Conservation (phyloP, 805 yeast species). For the Pichia eremophila region DNA sequence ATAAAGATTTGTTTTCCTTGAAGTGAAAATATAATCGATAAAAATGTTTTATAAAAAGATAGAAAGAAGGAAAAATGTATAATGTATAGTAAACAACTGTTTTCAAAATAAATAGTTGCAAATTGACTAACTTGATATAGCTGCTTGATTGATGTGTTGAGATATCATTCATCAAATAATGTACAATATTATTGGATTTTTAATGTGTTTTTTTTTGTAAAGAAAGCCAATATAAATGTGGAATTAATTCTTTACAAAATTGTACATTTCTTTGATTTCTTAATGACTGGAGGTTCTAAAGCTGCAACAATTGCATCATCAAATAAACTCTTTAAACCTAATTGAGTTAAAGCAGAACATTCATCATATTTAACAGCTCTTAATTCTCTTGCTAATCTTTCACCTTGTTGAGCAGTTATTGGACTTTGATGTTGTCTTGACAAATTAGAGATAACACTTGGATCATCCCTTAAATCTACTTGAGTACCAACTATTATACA, state of each 20-base stretch:
- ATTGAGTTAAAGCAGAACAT: conserved; percentile 95
- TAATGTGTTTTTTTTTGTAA: too few species aligned
- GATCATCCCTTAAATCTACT: conserved; percentile 89
- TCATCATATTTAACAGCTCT: conserved; percentile 96
- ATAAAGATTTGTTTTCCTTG: too few species aligned
- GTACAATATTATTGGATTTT: too few species aligned
- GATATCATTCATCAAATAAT: too few species aligned
- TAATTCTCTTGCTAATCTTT: conserved; percentile 83
- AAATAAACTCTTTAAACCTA: conserved; percentile 94
- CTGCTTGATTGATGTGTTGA: too few species aligned
- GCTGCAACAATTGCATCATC: conserved; percentile 99
- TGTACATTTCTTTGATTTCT: conserved; percentile 73
- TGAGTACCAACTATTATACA: conserved; percentile 96
- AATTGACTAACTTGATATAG: too few species aligned
- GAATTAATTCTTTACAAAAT: conserved; percentile 41
- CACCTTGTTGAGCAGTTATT: conserved; percentile 80
- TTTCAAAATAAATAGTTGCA: neutral
- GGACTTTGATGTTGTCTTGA: conserved; percentile 87
- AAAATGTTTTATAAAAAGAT: too few species aligned
- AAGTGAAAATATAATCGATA: too few species aligned
- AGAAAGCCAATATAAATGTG: too few species aligned
- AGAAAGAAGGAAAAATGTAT: too few species aligned
- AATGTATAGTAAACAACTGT: neutral
- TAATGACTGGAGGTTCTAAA: conserved; percentile 88
- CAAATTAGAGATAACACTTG: conserved; percentile 78